Percentiles rank a stretch among this genome's conserved stretches.
Evolutionary conservation across 2,329 filamentous ascomycete species (phyloP).

Genomic region (Diplodia scrobiculata): DNA sequence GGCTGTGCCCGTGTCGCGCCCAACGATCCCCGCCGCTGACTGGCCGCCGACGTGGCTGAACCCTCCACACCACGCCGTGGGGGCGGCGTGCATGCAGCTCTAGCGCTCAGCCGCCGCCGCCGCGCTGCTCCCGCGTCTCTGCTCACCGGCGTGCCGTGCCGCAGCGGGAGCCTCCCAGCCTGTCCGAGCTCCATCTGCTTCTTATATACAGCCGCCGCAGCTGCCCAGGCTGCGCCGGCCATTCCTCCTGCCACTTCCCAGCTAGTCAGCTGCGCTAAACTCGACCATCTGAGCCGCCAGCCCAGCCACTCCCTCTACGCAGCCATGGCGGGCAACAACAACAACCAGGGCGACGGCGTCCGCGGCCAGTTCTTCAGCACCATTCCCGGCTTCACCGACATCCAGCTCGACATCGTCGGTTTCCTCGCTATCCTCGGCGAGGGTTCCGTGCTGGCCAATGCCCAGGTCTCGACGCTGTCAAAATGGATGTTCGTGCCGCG

Average conservation of each 20-base stretch:
- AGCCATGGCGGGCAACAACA: neutral
- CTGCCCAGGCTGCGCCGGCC: constrained; percentile 4
- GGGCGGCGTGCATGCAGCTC: constrained; percentile 21
- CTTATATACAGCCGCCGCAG: neutral
- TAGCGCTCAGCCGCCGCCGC: neutral
- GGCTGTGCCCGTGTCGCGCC: neutral
- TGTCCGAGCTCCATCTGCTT: constrained; percentile 1
- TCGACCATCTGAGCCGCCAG: no score
- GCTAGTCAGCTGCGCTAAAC: constrained; percentile 14
- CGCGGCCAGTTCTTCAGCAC: constrained; percentile 26
- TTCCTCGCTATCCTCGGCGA: constrained; percentile 59
- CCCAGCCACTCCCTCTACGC: neutral
- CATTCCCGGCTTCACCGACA: constrained; percentile 33
- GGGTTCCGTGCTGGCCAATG: constrained; percentile 54
- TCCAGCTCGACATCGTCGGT: constrained; percentile 59
- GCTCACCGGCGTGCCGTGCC: constrained; percentile 2
- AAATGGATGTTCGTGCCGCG: constrained; percentile 54
- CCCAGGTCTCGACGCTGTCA: constrained; percentile 55
- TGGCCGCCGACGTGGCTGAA: constrained; percentile 13
- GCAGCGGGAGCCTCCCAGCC: constrained; percentile 12
- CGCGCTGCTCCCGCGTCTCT: neutral
- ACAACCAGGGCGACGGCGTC: neutral
- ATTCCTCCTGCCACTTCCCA: neutral
- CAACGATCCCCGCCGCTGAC: constrained; percentile 15
- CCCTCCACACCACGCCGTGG: constrained; percentile 4